These are phyloP conservation scores for Backusella australiensis DNA, from an alignment of 192 early-diverging fungal genomes.

Conservation along the genomic window DNA sequence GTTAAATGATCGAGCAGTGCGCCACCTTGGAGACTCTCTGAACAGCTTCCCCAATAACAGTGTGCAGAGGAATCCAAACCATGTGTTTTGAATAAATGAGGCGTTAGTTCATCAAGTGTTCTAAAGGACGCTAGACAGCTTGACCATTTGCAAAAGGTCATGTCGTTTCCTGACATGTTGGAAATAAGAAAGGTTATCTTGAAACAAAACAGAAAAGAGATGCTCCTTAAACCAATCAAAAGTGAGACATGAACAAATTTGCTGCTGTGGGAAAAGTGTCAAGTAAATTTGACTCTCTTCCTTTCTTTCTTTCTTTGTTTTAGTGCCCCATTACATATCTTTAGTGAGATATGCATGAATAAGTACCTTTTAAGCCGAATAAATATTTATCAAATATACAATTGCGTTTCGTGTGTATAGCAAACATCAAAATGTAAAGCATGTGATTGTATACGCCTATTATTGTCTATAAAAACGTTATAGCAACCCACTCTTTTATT, in stretches of 20 bases:
- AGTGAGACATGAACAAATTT: neutral
- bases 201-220: neutral
- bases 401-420: too few relatives aligned
- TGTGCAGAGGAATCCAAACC: conserved; percentile 31
- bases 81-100: conserved; percentile 51
- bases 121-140: conserved; percentile 48
- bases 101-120: conserved; percentile 49
- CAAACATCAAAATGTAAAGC: too few relatives aligned
- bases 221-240: neutral
- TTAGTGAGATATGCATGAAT: too few relatives aligned
- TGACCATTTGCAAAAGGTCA: conserved; percentile 43
- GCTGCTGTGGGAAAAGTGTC: too few relatives aligned
- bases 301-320: too few relatives aligned
- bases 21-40: conserved; percentile 45
- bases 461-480: too few relatives aligned
- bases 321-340: too few relatives aligned
- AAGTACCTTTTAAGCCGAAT: too few relatives aligned
- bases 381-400: too few relatives aligned
- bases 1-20: conserved; percentile 60
- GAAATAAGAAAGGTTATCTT: neutral
- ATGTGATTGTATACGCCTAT: too few relatives aligned
- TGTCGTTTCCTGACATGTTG: neutral
- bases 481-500: too few relatives aligned
- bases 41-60: conserved; percentile 66
- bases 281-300: too few relatives aligned